These are phyloP conservation scores for Clarireedia hainanense DNA, from an alignment of 2,329 filamentous ascomycete genomes.

Conservation along the genomic window DNA sequence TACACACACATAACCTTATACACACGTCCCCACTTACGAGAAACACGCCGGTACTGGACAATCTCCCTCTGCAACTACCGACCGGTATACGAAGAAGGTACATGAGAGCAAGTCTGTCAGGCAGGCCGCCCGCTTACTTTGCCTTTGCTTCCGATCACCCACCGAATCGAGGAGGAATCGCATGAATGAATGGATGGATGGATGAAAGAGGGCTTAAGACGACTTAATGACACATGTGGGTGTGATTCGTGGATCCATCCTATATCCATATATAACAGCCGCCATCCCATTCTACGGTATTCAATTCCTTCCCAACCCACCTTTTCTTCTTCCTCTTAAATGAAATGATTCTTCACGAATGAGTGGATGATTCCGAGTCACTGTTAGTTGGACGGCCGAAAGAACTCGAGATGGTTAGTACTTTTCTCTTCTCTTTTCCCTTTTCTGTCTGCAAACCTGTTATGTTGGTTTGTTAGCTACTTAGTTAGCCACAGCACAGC, in stretches of 20 bases:
- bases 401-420: slow-evolving; percentile 8
- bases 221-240: slow-evolving; percentile 1
- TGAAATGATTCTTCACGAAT: slow-evolving; percentile 1
- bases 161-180: too few relatives aligned
- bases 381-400: slow-evolving; percentile 1
- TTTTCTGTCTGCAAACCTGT: too few relatives aligned
- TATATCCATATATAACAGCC: too few relatives aligned
- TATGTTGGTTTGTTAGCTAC: too few relatives aligned
- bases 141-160: background rate
- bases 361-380: background rate
- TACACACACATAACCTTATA: too few relatives aligned
- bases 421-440: background rate
- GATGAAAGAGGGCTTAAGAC: background rate
- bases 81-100: background rate
- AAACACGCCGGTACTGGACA: too few relatives aligned
- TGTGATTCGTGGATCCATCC: background rate
- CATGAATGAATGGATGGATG: too few relatives aligned
- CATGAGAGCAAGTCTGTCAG: background rate
- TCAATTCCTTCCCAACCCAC: background rate
- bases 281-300: too few relatives aligned
- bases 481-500: too few relatives aligned
- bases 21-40: too few relatives aligned
- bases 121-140: background rate
- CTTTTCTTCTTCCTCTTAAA: background rate
- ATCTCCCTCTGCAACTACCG: too few relatives aligned